Evolutionary conservation across 129 eudicot genomes (phyloP), one percentile per base, ranked within the genome.

Genomic region (Lactuca sativa): DNA sequence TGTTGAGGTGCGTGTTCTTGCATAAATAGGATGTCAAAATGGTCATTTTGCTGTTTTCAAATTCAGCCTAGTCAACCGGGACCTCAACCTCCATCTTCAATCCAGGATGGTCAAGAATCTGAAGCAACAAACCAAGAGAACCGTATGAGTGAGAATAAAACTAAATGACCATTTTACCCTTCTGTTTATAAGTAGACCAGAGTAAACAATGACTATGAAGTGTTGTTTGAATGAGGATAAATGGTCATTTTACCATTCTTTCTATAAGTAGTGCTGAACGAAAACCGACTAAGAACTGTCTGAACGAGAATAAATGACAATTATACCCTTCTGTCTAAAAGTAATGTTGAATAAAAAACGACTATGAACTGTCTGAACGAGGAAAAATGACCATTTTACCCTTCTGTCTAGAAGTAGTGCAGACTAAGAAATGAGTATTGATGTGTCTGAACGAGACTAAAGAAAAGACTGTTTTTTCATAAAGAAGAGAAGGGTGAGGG

Each of bases 81-180:
- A 88, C 81, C 75, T 92, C 96, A 63, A 92, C 96, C 33, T 88
- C 91, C 96, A 92, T 92, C 69, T 84, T 88, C 79, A 92, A 37
- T 38, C 84, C 89, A 9, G 84, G 83, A 33, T 81, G 77, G 65
- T 83, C 85, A 62, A 92, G 78, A 80, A 92, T 84, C 96, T 92
- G 79, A 36, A 77, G 40, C 55, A 59, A 52, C 15, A 47, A 65
- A 12, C n/a, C 16, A 75, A 36, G 51, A 25, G 2, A 25, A 25
- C 30, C 30, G 2, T 25, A 25, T 25, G 30, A 56, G 13, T 40
- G 31, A 53, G 47, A 76, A 49, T 47, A 3, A 14, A 56, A 76
- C 16, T 47, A 3, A 14, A 56, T 2, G 3, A 49, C 21, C 75
- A 61, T 41, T 70, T n/a, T 1, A 48, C 3, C 43, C 36, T 56